Evolutionary conservation across 169 alveolate genomes (phyloP).

Genomic region (Amoebophrya sp.): DNA sequence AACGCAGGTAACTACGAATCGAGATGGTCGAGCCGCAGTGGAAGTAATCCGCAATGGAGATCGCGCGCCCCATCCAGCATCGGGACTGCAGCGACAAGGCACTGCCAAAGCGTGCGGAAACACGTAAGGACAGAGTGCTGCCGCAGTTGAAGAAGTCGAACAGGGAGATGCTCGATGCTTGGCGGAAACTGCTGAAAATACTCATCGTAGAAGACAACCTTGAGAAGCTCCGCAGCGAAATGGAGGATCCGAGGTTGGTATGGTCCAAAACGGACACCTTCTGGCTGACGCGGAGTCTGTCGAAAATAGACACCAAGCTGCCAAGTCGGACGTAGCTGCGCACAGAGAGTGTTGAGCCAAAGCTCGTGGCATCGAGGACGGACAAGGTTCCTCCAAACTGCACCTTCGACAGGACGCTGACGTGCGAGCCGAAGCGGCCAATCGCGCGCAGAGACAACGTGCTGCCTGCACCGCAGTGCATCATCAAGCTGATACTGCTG

Average conservation of each 20-base stretch:
- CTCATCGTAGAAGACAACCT: not conserved
- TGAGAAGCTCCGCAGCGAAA: constrained; percentile 16
- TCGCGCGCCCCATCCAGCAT: not conserved
- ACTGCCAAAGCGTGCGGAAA: not conserved
- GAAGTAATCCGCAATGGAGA: not conserved
- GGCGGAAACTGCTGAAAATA: not conserved
- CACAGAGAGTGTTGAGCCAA: not conserved
- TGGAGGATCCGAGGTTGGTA: not conserved
- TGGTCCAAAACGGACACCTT: not conserved
- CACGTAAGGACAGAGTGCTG: not conserved
- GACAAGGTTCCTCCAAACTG: not conserved
- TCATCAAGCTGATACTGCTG: not conserved
- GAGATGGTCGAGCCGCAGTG: constrained; percentile 3
- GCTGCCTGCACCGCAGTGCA: not conserved
- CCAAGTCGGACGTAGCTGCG: constrained; percentile 26
- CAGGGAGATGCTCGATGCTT: constrained; percentile 3
- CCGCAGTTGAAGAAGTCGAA: not conserved
- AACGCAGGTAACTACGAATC: not conserved
- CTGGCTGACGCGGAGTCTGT: not conserved
- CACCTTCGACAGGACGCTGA: not conserved
- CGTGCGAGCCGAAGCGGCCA: not conserved
- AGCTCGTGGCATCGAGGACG: not conserved
- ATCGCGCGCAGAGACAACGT: not conserved
- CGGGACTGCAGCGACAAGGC: not conserved
- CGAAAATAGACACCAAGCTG: not conserved